Evolutionary conservation across 108 stramenopile species (phyloP).

Genomic region (Aurantiochytrium sp.): DNA sequence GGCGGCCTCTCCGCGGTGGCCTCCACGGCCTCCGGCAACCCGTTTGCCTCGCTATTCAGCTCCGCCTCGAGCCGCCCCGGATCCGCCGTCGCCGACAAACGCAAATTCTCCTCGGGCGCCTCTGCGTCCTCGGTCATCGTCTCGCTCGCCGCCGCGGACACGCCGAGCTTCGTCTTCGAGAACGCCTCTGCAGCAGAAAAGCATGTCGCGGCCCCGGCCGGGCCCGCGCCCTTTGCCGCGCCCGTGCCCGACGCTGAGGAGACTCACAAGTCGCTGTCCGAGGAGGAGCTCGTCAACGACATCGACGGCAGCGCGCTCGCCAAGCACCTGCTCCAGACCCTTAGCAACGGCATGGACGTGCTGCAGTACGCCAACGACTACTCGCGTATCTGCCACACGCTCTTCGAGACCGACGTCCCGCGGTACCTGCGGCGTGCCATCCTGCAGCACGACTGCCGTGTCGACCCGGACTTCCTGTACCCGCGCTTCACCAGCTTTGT

Average conservation of each 20-base stretch:
- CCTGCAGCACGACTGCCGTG: neutral
- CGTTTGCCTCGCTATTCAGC: too few species aligned
- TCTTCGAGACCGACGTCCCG: neutral
- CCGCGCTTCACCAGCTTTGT: slow-evolving; percentile 19
- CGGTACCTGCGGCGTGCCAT: neutral
- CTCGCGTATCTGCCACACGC: neutral
- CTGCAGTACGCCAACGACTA: neutral
- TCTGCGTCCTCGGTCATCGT: too few species aligned
- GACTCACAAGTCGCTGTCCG: neutral
- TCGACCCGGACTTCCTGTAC: neutral
- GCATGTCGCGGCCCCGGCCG: neutral
- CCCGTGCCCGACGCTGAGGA: neutral
- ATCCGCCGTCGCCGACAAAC: too few species aligned
- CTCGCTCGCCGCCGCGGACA: neutral
- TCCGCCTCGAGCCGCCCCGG: too few species aligned
- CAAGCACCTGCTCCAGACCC: neutral
- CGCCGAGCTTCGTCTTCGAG: neutral
- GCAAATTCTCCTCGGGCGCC: too few species aligned
- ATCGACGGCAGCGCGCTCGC: neutral
- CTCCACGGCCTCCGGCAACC: too few species aligned
- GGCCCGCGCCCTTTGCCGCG: neutral
- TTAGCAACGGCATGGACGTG: neutral
- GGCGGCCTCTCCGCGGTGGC: too few species aligned
- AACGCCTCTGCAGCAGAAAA: neutral
- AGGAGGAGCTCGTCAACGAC: neutral